phyloP scores from a whole-genome alignment of 495 filamentous ascomycete species.

The Penicillium desertorum region DNA sequence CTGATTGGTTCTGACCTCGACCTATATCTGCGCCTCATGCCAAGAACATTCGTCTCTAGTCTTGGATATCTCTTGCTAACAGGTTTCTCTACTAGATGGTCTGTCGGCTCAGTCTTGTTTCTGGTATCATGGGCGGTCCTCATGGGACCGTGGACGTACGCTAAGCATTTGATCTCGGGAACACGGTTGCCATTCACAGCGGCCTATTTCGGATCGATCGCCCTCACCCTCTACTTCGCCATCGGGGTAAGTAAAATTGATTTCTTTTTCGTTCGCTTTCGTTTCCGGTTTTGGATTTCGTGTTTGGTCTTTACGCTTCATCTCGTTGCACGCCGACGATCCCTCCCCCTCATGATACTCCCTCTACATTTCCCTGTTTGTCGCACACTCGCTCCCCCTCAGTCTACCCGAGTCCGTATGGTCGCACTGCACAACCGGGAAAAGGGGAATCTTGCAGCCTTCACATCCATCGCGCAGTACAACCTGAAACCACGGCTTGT shows the following conservation, averaged over 20 bases:
- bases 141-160: conserved; percentile 83
- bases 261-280: conserved; percentile 1
- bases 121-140: conserved; percentile 90
- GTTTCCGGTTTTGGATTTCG: conserved; percentile 14
- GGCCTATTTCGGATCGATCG: conserved; percentile 94
- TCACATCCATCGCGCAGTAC: conserved; percentile 23
- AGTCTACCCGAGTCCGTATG: conserved; percentile 8
- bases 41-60: conserved; percentile 19
- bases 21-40: conserved; percentile 28
- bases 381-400: conserved; percentile 9
- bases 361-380: conserved; percentile 13
- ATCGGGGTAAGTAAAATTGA: conserved; percentile 68
- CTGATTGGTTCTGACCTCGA: conserved; percentile 13
- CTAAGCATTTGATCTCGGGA: conserved; percentile 79
- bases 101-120: conserved; percentile 86
- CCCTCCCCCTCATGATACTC: background rate
- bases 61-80: conserved; percentile 25
- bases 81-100: conserved; percentile 66
- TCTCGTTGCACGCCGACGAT: conserved; percentile 4
- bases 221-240: conserved; percentile 85
- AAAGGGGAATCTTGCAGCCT: conserved; percentile 27
- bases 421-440: conserved; percentile 21
- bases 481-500: conserved; percentile 14
- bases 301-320: conserved; percentile 16
- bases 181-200: conserved; percentile 90